Percentiles rank a stretch among this genome's conserved stretches.
Evolutionary conservation across 306 rosid genomes (phyloP).

Genomic region (Oxytropis ochrocephala): DNA sequence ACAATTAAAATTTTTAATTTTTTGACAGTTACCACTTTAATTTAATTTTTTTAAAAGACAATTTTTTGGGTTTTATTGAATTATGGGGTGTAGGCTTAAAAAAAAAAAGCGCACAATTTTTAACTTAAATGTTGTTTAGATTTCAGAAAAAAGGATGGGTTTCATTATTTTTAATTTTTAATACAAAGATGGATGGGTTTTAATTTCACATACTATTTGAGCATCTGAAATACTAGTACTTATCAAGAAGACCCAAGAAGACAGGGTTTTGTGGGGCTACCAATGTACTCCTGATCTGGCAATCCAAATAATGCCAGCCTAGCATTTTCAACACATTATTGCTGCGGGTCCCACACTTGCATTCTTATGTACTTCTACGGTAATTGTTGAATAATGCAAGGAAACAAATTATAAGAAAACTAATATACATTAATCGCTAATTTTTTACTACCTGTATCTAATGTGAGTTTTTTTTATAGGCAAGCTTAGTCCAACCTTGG

Average conservation of each 20-base stretch:
- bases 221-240: no score
- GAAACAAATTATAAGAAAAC: not conserved
- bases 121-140: not conserved
- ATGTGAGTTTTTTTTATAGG: no score
- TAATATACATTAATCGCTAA: no score
- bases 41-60: no score
- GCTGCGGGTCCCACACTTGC: conserved; percentile 2
- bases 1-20: no score
- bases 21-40: no score
- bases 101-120: no score
- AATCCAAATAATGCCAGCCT: conserved; percentile 20
- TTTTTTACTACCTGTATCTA: no score
- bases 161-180: not conserved
- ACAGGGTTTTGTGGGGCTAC: not conserved
- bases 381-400: not conserved
- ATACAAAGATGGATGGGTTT: not conserved
- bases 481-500: no score
- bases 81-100: no score
- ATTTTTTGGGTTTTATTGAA: no score
- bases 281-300: conserved; percentile 18
- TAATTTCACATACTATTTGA: not conserved
- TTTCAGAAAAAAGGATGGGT: not conserved
- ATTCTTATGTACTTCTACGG: not conserved
- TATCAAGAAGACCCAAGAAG: not conserved
- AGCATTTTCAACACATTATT: conserved; percentile 7